These are phyloP conservation scores for Backusella luteola DNA, from an alignment of 192 early-diverging fungal genomes.

Conservation along the genomic window DNA sequence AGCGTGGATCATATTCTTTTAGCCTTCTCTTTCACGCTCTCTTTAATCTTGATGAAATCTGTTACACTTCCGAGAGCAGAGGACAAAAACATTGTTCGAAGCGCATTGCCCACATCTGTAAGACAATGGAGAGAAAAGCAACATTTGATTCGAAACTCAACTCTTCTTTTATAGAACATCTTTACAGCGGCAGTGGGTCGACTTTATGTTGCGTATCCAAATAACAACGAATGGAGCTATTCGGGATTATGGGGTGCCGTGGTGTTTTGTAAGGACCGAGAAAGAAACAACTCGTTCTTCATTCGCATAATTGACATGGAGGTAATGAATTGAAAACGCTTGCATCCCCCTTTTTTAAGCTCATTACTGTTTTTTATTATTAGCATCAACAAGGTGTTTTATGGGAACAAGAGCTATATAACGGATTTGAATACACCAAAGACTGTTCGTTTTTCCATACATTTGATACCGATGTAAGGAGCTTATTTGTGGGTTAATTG, in stretches of 20 bases:
- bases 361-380: neutral
- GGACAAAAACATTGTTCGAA: conserved; percentile 31
- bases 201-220: conserved; percentile 70
- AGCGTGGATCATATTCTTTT: neutral
- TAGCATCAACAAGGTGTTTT: conserved; percentile 54
- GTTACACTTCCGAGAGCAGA: conserved; percentile 27
- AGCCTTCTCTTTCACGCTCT: neutral
- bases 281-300: conserved; percentile 62
- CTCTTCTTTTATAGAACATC: conserved; percentile 61
- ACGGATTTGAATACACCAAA: conserved; percentile 64
- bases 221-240: conserved; percentile 66
- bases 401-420: conserved; percentile 82
- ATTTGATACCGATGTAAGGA: conserved; percentile 63
- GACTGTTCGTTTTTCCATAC: conserved; percentile 70
- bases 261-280: conserved; percentile 64
- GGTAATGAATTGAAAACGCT: conserved; percentile 18
- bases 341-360: neutral
- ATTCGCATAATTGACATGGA: conserved; percentile 64
- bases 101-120: conserved; percentile 31
- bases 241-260: conserved; percentile 68
- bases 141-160: neutral
- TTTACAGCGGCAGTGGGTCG: conserved; percentile 73
- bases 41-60: conserved; percentile 5
- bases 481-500: neutral
- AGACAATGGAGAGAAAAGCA: neutral